Conservation (phyloP, 1,139 yeast genomes). For the Protomyces inundatus region DNA sequence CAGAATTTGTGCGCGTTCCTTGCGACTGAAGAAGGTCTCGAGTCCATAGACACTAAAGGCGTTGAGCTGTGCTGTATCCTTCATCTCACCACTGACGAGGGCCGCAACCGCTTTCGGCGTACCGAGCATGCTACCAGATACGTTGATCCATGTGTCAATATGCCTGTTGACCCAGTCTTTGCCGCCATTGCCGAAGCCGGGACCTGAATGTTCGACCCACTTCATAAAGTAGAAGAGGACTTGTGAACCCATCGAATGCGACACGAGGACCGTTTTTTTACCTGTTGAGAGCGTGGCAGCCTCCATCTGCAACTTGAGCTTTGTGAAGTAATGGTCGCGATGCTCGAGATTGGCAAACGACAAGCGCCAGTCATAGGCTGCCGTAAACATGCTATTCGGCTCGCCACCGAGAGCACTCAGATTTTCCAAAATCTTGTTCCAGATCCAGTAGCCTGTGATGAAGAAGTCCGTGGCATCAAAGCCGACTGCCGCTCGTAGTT, state of each 20-base stretch:
- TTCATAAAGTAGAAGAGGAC: conserved; percentile 79
- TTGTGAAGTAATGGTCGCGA: conserved; percentile 78
- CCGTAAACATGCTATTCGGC: conserved; percentile 82
- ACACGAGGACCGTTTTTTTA: conserved; percentile 69
- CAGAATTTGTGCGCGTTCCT: conserved; percentile 79
- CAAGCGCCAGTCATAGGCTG: conserved; percentile 93
- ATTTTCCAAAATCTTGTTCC: conserved; percentile 91
- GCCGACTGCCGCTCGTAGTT: conserved; percentile 86
- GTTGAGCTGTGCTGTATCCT: conserved; percentile 89
- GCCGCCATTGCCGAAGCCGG: conserved; percentile 82
- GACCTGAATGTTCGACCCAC: conserved; percentile 77
- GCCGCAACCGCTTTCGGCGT: conserved; percentile 94
- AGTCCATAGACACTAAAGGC: conserved; percentile 92
- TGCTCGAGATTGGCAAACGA: conserved; percentile 81
- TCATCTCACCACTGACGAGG: conserved; percentile 91
- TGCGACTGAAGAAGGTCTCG: conserved; percentile 85
- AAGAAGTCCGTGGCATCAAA: conserved; percentile 82
- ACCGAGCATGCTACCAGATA: conserved; percentile 82
- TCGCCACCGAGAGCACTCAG: conserved; percentile 91
- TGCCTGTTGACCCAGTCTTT: conserved; percentile 76
- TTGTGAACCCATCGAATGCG: conserved; percentile 97
- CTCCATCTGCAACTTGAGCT: conserved; percentile 69
- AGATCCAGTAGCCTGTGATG: conserved; percentile 96
- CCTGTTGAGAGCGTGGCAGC: conserved; percentile 49
- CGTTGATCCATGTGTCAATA: conserved; percentile 63